Evolutionary conservation across 495 filamentous ascomycete genomes (phyloP), one percentile per base, ranked within the genome.

Genomic region (Pseudomonodictys pantanalensis): DNA sequence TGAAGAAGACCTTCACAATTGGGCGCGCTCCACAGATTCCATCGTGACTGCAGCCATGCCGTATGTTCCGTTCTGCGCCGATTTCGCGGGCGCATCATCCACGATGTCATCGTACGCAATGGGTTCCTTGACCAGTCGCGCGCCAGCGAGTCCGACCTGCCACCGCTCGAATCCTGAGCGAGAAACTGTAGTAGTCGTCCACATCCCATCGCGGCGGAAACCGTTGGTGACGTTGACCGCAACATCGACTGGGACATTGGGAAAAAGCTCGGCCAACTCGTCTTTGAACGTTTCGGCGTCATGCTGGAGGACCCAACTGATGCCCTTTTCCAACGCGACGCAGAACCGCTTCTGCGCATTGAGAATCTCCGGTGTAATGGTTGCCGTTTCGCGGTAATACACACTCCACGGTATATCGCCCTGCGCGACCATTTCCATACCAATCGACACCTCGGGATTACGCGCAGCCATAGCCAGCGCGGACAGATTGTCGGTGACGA

Each of bases 271-370:
- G 15, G 49, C 57, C 11, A 60, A 49, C 23, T 60, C 57, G 33
- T 60, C 57, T 25, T 41, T 28, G 57, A 53, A 60, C 7, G 35
- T 29, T 25, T 60, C 57, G 9, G 57, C 57, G 18, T 60, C 41
- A 26, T 60, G 57, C 57, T 53, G 30, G 38, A 60, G 57, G 23
- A 60, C 57, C 57, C 49, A 60, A 1, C 33, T 41, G 11, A 60
- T 53, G 18, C 57, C 57, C 49, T 53, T 43, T 26, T 44, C 35
- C 11, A 60, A 25, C 33, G 33, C 57, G 22, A 53, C 25, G 24
- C 47, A 60, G 57, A 60, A 54, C 23, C 49, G 48, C 29, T 23
- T 46, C 17, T 60, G 47, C 57, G 32, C 39, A 53, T 60, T 49
- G 1, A 53, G 47, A 23, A 60, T 22, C 24, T 43, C 48, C 6